Percentiles rank a stretch among this genome's conserved stretches.
Conservation (phyloP, 2,329 filamentous ascomycete species). For the Botrytis porri region DNA sequence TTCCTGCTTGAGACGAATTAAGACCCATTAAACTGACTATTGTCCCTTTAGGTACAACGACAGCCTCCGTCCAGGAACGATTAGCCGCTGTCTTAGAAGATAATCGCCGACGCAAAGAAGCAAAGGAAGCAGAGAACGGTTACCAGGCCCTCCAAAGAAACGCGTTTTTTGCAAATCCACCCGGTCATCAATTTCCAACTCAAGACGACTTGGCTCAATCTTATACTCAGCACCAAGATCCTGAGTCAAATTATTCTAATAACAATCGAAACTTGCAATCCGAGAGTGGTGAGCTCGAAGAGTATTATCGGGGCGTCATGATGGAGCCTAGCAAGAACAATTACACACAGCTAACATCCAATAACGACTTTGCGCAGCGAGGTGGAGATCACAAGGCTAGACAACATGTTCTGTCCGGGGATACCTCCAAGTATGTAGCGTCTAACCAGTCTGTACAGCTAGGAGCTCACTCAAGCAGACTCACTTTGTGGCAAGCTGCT, state of each 20-base stretch:
- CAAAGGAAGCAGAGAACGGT: no score
- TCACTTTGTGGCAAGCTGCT: not conserved
- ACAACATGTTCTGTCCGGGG: not conserved
- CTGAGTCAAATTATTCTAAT: rapidly evolving
- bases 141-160: rapidly evolving
- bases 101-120: not conserved
- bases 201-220: not conserved
- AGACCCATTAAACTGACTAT: not conserved
- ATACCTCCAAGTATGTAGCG: no score
- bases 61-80: not conserved
- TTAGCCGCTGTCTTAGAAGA: not conserved
- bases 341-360: rapidly evolving
- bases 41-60: not conserved
- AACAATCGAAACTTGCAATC: not conserved
- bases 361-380: rapidly evolving
- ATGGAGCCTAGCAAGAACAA: rapidly evolving
- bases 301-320: rapidly evolving
- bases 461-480: not conserved
- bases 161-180: no score
- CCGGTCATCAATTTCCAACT: rapidly evolving
- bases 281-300: rapidly evolving
- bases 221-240: no score
- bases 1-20: rapidly evolving
- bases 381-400: rapidly evolving
- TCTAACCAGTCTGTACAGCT: not conserved